Evolutionary conservation across 768 basidiomycete species (phyloP), one percentile per base, ranked within the genome.

Genomic region (Phallus indusiatus): DNA sequence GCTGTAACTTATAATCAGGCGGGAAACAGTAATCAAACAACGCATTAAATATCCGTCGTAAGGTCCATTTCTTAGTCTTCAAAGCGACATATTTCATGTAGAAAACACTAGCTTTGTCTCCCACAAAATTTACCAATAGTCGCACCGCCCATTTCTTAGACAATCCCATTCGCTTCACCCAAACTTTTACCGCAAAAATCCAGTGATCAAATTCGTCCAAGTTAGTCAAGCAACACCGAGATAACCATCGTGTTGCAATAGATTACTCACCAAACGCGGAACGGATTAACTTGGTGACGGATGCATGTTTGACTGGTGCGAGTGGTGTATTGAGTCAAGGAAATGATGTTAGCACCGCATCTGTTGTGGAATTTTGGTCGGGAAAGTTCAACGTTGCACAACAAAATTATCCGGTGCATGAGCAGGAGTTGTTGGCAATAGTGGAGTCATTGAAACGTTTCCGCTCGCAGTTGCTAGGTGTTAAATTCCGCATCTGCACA

Each of bases 331-430:
- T 75, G 5, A 53, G 59, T 10, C 70, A 72, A 55, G 69, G 70
- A 0, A 18, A 53, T 0, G 64, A 67, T n/a, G 69, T 68, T 65
- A 63, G 66, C 14, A 63, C 58, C 0, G 72, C 68, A 0, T 60
- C 61, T 0, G 54, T 71, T 1, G 68, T 67, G 0, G 69, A 69
- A 0, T 75, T 74, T 49, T 74, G 67, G 47, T 75, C 72, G 72
- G n/a, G 70, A 0, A 76, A 75, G 51, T 60, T 76, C 4, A 72
- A 67, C 14, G 24, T 67, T 0, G 70, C 74, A 0, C 73, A 76
- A 54, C 72, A 73, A 20, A 75, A 75, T 42, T 76, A 77, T 50
- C 69, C 72, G 22, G 72, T 74, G 0, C 28, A 28, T 28, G 64
- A 35, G 61, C 64, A 22, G 61, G 64, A 42, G 61, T 65, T 22